Percentiles rank a stretch among this genome's conserved stretches.
These are phyloP conservation scores for Komagataella pastoris DNA, from an alignment of 805 yeast species.

Conservation along the genomic window DNA sequence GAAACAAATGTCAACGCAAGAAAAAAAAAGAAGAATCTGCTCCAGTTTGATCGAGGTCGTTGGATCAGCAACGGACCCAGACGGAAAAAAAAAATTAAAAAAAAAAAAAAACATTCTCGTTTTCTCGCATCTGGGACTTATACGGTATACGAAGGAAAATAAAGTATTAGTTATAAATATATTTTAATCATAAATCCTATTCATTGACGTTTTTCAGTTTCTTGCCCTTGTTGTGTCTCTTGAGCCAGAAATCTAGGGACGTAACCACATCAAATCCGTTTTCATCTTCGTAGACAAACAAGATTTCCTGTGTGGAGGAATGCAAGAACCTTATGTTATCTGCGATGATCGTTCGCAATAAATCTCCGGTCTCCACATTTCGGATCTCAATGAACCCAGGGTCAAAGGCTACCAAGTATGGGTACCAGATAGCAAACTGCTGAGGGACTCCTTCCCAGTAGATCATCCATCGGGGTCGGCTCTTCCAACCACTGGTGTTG, in stretches of 20 bases:
- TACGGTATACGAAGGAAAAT: neutral
- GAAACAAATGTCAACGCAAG: neutral
- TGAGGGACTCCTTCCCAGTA: constrained; percentile 97
- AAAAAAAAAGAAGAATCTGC: neutral
- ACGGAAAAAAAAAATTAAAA: neutral
- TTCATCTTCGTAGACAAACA: constrained; percentile 86
- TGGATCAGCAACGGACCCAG: neutral
- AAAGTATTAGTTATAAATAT: constrained; percentile 1
- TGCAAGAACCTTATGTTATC: constrained; percentile 85
- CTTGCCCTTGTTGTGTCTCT: constrained; percentile 8
- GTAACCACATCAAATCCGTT: constrained; percentile 88
- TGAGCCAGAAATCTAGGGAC: constrained; percentile 78
- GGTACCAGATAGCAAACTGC: constrained; percentile 86
- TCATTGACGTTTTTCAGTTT: constrained; percentile 6
- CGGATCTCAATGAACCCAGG: constrained; percentile 83
- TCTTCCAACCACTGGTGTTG: constrained; percentile 92
- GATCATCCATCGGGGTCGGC: constrained; percentile 85
- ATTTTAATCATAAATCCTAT: constrained; percentile 10
- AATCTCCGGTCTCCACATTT: constrained; percentile 76
- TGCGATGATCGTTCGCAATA: constrained; percentile 81
- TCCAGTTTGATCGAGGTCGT: neutral
- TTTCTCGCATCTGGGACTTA: neutral
- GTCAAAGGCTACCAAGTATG: constrained; percentile 86
- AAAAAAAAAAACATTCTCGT: neutral
- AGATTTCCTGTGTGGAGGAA: constrained; percentile 82